phyloP scores from a whole-genome alignment of 768 basidiomycete genomes.

The Cubamyces sp. region DNA sequence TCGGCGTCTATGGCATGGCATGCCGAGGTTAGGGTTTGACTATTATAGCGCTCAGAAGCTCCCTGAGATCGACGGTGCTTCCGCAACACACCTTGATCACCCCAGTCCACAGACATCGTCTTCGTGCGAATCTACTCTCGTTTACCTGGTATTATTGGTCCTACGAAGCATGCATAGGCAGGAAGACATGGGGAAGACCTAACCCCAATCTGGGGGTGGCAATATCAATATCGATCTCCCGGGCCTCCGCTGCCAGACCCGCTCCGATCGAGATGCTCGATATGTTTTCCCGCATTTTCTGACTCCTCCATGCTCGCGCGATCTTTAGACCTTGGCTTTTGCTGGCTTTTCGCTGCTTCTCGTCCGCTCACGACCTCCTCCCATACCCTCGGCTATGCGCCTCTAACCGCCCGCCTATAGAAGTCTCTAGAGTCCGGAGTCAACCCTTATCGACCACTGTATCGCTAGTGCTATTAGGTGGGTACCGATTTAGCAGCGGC shows the following conservation, averaged over 20 bases:
- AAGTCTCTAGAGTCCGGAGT: neutral
- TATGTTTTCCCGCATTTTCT: conserved; percentile 4
- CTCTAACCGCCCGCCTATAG: neutral
- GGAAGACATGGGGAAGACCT: neutral
- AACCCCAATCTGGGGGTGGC: neutral
- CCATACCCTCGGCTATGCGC: neutral
- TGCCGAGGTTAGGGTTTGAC: neutral
- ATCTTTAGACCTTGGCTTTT: neutral
- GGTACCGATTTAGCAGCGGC: neutral
- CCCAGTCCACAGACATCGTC: no score
- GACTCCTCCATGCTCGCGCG: neutral
- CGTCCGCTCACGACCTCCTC: no score
- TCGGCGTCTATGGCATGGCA: neutral
- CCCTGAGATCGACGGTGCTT: no score
- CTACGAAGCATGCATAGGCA: no score
- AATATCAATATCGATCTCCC: no score
- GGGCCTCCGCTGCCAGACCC: no score
- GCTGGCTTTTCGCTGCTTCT: neutral
- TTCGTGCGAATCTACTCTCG: no score
- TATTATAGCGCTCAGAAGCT: no score
- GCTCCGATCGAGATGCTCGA: conserved; percentile 3
- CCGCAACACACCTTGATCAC: no score
- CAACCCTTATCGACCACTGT: neutral
- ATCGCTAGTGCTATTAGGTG: neutral
- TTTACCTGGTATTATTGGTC: no score